A percentile compares a stretch with the other conserved stretches of the same genome.
Evolutionary conservation across 148 eudicot genomes (phyloP).

Genomic region (Rhododendron williamsianum): DNA sequence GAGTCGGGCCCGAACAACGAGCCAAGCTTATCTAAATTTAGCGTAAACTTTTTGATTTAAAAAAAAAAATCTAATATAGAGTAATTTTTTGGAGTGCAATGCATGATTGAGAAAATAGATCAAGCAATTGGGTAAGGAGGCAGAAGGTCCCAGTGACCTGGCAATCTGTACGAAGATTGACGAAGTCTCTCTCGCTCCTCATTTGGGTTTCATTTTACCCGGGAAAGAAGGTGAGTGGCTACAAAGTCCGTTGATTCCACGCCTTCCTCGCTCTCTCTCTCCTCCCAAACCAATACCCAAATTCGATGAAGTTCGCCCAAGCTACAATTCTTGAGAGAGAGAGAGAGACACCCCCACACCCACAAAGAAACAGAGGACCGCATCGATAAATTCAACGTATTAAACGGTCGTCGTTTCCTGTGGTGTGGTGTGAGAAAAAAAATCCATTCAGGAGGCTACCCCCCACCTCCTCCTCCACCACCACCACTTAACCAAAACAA

Average conservation of each 20-base stretch:
- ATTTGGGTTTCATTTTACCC: background rate
- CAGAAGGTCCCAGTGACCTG: no score
- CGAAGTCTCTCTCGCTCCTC: no score
- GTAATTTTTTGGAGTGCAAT: no score
- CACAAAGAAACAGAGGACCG: background rate
- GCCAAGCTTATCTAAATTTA: no score
- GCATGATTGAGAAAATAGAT: no score
- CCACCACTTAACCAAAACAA: background rate
- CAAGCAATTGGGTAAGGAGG: no score
- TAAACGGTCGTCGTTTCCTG: slow-evolving; percentile 8
- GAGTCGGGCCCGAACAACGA: no score
- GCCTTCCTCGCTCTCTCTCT: background rate
- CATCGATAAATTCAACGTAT: background rate
- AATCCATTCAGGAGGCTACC: background rate
- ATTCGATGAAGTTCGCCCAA: background rate
- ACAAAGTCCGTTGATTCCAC: background rate
- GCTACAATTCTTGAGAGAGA: background rate
- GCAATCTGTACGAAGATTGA: no score
- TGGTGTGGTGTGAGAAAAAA: background rate
- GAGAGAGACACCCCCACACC: background rate
- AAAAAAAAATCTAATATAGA: no score
- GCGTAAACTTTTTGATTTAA: no score
- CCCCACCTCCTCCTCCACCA: background rate
- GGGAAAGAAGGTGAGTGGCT: background rate
- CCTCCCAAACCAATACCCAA: background rate